Conservation (phyloP, 1,139 yeast genomes). For the Geotrichum restrictum region DNA sequence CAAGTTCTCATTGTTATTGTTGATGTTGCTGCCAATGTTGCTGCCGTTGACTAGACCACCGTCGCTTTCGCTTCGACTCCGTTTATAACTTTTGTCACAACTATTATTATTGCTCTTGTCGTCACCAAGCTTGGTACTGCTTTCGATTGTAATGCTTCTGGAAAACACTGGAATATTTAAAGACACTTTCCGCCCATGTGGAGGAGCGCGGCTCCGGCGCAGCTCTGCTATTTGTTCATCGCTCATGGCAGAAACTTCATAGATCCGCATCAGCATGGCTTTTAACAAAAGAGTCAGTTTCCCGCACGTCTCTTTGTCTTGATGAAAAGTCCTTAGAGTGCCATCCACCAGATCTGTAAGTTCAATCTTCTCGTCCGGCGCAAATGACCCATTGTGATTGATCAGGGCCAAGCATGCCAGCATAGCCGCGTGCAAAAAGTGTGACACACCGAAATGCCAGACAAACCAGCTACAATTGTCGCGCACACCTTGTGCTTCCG, state of each 20-base stretch:
- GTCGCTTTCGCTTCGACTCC: too few species aligned
- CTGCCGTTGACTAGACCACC: too few species aligned
- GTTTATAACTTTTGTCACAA: too few species aligned
- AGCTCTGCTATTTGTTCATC: slow-evolving; percentile 1
- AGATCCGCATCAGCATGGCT: not conserved
- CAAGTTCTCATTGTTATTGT: too few species aligned
- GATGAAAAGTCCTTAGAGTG: not conserved
- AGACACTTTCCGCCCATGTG: too few species aligned
- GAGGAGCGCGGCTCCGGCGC: not conserved
- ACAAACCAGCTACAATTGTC: slow-evolving; percentile 28
- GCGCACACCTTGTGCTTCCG: slow-evolving; percentile 27
- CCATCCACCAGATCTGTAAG: not conserved
- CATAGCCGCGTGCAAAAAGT: slow-evolving; percentile 29
- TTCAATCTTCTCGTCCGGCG: slow-evolving; percentile 19
- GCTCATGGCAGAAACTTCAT: slow-evolving; percentile 1
- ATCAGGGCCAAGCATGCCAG: slow-evolving; percentile 27
- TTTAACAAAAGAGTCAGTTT: slow-evolving; percentile 2
- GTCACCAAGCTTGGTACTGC: not conserved
- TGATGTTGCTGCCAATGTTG: too few species aligned
- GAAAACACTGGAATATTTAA: too few species aligned
- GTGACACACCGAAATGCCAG: slow-evolving; percentile 23
- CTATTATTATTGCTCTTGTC: too few species aligned
- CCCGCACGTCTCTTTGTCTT: not conserved
- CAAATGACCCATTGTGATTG: slow-evolving; percentile 25
- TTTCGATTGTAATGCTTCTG: not conserved